Percentiles rank a stretch among this genome's conserved stretches.
These are phyloP conservation scores for Bipolaris bicolor DNA, from an alignment of 2,329 filamentous ascomycete species.

Conservation along the genomic window DNA sequence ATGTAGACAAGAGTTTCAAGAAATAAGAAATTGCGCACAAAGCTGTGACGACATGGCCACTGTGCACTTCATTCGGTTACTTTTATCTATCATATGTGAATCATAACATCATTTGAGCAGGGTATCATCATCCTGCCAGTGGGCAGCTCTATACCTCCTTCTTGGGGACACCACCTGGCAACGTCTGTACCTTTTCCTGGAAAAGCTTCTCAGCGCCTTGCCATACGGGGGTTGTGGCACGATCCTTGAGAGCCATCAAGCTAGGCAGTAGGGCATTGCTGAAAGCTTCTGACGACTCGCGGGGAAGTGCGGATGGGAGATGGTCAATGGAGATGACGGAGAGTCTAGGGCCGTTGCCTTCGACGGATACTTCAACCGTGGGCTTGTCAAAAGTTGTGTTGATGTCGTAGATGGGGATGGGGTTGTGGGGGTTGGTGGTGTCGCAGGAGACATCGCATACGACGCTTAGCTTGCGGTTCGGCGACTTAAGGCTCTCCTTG, in stretches of 20 bases:
- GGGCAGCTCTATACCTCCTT: constrained; percentile 32
- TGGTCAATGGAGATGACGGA: constrained; percentile 72
- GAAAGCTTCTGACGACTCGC: constrained; percentile 88
- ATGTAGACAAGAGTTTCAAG: too few species aligned
- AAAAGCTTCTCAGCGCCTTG: constrained; percentile 82
- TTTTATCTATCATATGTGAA: neutral
- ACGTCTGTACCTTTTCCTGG: constrained; percentile 75
- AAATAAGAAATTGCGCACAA: neutral
- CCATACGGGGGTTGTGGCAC: constrained; percentile 79
- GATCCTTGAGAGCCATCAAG: constrained; percentile 77
- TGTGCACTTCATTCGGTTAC: neutral
- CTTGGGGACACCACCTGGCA: constrained; percentile 59
- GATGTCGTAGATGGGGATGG: constrained; percentile 80
- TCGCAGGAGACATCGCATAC: constrained; percentile 64
- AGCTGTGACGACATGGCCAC: neutral
- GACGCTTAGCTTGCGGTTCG: constrained; percentile 75
- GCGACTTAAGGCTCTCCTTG: constrained; percentile 68
- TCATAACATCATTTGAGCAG: constrained; percentile 6
- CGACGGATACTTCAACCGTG: constrained; percentile 75
- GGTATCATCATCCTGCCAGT: neutral
- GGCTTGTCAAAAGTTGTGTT: constrained; percentile 88
- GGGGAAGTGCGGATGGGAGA: constrained; percentile 69
- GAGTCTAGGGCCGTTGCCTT: constrained; percentile 63
- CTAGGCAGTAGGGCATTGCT: constrained; percentile 78
- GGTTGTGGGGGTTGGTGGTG: constrained; percentile 74